These are phyloP conservation scores for Naganishia antarctica DNA, from an alignment of 768 basidiomycete species.

Conservation along the genomic window DNA sequence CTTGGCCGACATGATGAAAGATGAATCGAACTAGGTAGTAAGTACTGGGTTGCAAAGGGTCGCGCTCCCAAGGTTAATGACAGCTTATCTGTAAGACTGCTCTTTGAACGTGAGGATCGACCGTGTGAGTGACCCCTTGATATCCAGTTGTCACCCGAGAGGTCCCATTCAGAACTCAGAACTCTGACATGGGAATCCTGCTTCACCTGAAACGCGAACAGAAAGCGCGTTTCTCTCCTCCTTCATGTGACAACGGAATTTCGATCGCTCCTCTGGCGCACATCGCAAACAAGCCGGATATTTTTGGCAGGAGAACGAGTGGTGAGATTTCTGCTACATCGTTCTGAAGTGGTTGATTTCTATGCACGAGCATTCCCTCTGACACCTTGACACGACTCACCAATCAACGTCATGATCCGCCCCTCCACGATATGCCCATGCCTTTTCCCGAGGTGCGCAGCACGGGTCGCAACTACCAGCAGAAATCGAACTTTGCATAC, in stretches of 20 bases:
- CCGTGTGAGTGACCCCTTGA: too few relatives aligned
- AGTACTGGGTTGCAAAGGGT: too few relatives aligned
- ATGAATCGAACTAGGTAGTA: not conserved
- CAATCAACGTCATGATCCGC: not conserved
- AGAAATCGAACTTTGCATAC: not conserved
- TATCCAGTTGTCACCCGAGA: too few relatives aligned
- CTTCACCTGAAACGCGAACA: slow-evolving; percentile 9
- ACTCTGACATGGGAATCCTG: too few relatives aligned
- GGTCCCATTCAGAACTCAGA: too few relatives aligned
- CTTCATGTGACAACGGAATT: slow-evolving; percentile 9
- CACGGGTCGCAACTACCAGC: slow-evolving; percentile 5
- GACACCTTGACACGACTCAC: too few relatives aligned
- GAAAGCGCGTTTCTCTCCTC: slow-evolving; percentile 7
- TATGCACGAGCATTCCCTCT: too few relatives aligned
- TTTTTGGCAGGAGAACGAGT: not conserved
- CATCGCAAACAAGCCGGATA: slow-evolving; percentile 11
- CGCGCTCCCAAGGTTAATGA: too few relatives aligned
- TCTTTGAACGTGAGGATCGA: too few relatives aligned
- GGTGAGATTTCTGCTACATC: too few relatives aligned
- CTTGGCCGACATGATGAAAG: slow-evolving; percentile 15
- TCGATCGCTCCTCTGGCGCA: slow-evolving; percentile 3
- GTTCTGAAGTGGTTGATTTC: too few relatives aligned
- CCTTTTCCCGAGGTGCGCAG: slow-evolving; percentile 2
- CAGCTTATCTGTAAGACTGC: too few relatives aligned
- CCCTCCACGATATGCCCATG: slow-evolving; percentile 8